phyloP scores from a whole-genome alignment of 495 filamentous ascomycete genomes.

The Thozetella sp. region DNA sequence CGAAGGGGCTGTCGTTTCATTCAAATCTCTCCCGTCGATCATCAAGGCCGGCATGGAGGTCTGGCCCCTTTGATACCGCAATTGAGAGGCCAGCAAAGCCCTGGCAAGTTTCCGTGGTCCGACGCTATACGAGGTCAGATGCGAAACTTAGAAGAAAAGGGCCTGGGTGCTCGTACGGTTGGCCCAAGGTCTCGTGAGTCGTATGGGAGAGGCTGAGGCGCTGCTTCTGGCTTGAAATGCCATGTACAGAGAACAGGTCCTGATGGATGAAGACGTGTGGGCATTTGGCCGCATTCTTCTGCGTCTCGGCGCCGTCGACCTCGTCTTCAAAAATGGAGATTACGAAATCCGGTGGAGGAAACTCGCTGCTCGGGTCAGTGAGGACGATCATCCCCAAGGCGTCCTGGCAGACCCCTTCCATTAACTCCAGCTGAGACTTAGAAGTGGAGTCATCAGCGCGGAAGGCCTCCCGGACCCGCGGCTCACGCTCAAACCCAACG shows the following conservation, averaged over 20 bases:
- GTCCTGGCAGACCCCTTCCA: slow-evolving; percentile 23
- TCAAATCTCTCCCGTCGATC: neutral
- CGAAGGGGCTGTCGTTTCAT: neutral
- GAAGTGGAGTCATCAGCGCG: slow-evolving; percentile 26
- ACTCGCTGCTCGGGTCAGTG: slow-evolving; percentile 1
- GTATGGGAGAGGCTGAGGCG: slow-evolving; percentile 8
- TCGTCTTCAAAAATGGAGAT: slow-evolving; percentile 9
- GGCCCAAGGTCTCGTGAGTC: slow-evolving; percentile 2
- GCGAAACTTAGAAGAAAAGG: neutral
- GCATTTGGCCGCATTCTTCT: neutral
- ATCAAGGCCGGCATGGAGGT: too few relatives aligned
- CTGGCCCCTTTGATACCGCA: neutral
- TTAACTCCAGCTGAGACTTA: slow-evolving; percentile 19
- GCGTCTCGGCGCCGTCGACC: neutral
- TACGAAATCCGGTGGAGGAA: slow-evolving; percentile 14
- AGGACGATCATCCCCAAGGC: slow-evolving; percentile 24
- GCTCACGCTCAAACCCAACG: slow-evolving; percentile 23
- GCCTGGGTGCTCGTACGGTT: neutral
- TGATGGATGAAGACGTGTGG: slow-evolving; percentile 12
- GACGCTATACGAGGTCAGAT: neutral
- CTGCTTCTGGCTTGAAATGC: slow-evolving; percentile 18
- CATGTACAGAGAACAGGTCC: slow-evolving; percentile 14
- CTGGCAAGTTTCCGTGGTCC: neutral
- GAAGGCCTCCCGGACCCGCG: slow-evolving; percentile 15
- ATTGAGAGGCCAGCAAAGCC: neutral